Percentiles rank a stretch among this genome's conserved stretches.
phyloP scores from a whole-genome alignment of 1,284 basidiomycete species.

The Ustilago tritici region DNA sequence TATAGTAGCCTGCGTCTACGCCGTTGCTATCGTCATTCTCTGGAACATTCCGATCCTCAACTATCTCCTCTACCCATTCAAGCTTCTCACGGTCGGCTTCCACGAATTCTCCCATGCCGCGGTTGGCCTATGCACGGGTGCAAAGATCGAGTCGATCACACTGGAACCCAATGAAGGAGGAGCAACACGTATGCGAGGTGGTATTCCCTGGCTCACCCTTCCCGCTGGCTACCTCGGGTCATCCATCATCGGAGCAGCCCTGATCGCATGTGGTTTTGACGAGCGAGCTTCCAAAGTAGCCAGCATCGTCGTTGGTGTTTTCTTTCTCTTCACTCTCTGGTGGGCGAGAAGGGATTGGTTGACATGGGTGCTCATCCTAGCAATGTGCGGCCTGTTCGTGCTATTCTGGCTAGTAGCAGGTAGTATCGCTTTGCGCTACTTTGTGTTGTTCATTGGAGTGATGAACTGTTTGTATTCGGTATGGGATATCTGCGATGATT shows the following conservation, averaged over 20 bases:
- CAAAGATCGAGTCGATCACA: slow-evolving; percentile 78
- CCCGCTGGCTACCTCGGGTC: slow-evolving; percentile 79
- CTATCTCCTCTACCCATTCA: slow-evolving; percentile 68
- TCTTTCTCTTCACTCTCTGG: slow-evolving; percentile 93
- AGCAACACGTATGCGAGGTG: slow-evolving; percentile 91
- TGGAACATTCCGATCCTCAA: slow-evolving; percentile 67
- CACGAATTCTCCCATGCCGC: slow-evolving; percentile 67
- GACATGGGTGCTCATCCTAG: slow-evolving; percentile 63
- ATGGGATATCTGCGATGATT: slow-evolving; percentile 77
- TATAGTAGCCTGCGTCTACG: slow-evolving; percentile 67
- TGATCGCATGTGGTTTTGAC: slow-evolving; percentile 91
- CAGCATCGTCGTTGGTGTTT: slow-evolving; percentile 81
- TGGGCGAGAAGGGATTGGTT: slow-evolving; percentile 83
- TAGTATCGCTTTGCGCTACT: slow-evolving; percentile 69
- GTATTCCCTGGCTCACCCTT: slow-evolving; percentile 84
- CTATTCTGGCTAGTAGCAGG: slow-evolving; percentile 55
- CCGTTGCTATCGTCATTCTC: slow-evolving; percentile 61
- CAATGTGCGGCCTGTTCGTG: slow-evolving; percentile 63
- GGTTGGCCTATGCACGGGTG: slow-evolving; percentile 82
- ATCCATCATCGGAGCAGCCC: slow-evolving; percentile 82
- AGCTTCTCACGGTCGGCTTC: slow-evolving; percentile 65
- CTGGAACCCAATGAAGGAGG: slow-evolving; percentile 82
- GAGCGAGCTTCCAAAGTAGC: slow-evolving; percentile 92
- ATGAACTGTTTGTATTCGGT: slow-evolving; percentile 67
- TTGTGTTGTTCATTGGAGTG: slow-evolving; percentile 85